Conservation (phyloP, 202 grass and related monocot species). For the Digitaria exilis region DNA sequence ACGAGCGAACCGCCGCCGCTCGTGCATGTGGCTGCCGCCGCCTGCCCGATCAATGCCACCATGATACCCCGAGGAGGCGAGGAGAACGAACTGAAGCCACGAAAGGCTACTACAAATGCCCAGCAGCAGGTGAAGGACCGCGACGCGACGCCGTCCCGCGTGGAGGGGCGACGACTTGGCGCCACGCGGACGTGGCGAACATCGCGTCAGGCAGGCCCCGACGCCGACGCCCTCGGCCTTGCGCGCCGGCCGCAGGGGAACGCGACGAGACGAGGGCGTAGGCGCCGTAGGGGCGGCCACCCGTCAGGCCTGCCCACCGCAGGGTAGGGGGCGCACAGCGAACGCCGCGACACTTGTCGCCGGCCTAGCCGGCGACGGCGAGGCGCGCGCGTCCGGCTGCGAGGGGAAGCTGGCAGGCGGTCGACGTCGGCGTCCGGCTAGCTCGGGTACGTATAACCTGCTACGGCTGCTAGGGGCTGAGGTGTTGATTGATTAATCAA, state of each 20-base stretch:
- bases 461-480: background rate
- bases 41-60: background rate
- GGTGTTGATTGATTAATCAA: background rate
- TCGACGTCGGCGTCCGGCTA: background rate
- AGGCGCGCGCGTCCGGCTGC: background rate
- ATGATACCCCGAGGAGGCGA: too few species aligned
- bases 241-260: too few species aligned
- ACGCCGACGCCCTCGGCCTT: background rate
- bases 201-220: background rate
- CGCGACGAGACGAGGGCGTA: background rate
- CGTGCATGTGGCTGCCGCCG: background rate
- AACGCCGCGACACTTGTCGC: constrained; percentile 17
- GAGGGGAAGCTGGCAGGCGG: background rate
- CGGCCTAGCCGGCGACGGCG: background rate
- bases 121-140: background rate
- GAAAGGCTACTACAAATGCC: background rate
- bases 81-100: background rate
- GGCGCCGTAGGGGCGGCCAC: background rate
- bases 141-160: background rate
- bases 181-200: background rate
- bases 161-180: background rate
- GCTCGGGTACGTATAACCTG: background rate
- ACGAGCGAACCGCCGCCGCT: background rate
- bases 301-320: background rate
- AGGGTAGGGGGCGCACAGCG: background rate